phyloP scores from a whole-genome alignment of 1,139 yeast genomes.

The Yamadazyma jaroonii region DNA sequence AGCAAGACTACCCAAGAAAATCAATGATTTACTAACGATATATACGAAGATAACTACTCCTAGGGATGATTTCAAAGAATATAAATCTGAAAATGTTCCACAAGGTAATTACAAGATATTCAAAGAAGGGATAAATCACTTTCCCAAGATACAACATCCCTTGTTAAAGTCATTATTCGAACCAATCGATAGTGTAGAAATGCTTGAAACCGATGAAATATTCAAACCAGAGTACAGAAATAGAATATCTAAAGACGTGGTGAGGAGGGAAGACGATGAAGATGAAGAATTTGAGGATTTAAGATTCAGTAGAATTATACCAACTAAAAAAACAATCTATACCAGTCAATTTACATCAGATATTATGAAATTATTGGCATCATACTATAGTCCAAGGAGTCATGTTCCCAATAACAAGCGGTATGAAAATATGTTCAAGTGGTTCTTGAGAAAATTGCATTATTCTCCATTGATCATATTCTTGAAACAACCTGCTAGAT shows the following conservation, averaged over 20 bases:
- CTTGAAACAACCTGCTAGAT: conserved; percentile 25
- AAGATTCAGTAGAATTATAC: conserved; percentile 2
- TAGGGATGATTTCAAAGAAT: neutral
- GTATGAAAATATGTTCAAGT: conserved; percentile 21
- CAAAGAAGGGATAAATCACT: neutral
- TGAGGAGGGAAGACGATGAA: neutral
- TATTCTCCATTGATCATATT: conserved; percentile 34
- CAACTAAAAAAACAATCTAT: neutral
- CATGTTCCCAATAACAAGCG: conserved; percentile 7
- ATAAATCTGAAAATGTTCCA: neutral
- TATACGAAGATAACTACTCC: neutral
- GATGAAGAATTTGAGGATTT: neutral
- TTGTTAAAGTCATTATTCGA: conserved; percentile 9
- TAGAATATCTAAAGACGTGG: neutral
- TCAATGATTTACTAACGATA: neutral
- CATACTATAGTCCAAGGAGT: conserved; percentile 9
- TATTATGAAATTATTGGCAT: conserved; percentile 11
- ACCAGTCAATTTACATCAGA: neutral
- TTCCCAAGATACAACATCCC: neutral
- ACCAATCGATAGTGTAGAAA: conserved; percentile 9
- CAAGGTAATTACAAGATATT: neutral
- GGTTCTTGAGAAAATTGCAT: conserved; percentile 27
- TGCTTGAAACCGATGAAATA: conserved; percentile 6
- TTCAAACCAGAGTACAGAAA: conserved; percentile 9
- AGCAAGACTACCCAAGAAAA: conserved; percentile 1